phyloP scores from a whole-genome alignment of 2,329 filamentous ascomycete genomes.

The Diaporthe sp. region DNA sequence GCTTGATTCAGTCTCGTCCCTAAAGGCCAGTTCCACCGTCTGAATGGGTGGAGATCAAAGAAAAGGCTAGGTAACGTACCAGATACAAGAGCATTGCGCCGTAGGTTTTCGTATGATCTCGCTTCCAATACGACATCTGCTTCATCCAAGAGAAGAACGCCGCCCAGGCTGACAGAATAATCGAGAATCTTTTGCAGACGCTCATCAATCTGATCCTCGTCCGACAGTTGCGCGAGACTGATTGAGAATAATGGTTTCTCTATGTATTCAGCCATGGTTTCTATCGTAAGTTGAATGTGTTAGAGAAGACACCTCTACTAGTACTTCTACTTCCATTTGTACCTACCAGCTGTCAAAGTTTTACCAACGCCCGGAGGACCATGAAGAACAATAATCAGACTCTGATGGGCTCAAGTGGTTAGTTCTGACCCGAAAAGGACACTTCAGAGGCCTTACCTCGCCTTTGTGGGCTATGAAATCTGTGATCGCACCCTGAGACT shows the following conservation, averaged over 20 bases:
- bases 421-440: background rate
- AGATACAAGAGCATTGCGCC: background rate
- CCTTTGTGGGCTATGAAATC: background rate
- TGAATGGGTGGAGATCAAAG: too few species aligned
- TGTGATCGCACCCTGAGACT: background rate
- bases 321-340: background rate
- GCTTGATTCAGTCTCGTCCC: background rate
- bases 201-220: background rate
- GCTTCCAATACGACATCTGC: slow-evolving; percentile 15
- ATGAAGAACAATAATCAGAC: background rate
- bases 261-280: background rate
- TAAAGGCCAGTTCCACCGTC: background rate
- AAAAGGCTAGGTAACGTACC: background rate
- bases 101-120: background rate
- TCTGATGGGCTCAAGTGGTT: background rate
- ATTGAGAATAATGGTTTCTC: background rate
- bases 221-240: background rate
- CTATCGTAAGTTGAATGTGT: background rate
- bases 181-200: background rate
- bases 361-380: background rate
- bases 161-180: background rate
- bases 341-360: background rate
- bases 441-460: background rate
- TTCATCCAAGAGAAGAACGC: slow-evolving; percentile 3
- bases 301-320: background rate